phyloP scores from a whole-genome alignment of 768 basidiomycete genomes.

The Tricholoma furcatifolium region DNA sequence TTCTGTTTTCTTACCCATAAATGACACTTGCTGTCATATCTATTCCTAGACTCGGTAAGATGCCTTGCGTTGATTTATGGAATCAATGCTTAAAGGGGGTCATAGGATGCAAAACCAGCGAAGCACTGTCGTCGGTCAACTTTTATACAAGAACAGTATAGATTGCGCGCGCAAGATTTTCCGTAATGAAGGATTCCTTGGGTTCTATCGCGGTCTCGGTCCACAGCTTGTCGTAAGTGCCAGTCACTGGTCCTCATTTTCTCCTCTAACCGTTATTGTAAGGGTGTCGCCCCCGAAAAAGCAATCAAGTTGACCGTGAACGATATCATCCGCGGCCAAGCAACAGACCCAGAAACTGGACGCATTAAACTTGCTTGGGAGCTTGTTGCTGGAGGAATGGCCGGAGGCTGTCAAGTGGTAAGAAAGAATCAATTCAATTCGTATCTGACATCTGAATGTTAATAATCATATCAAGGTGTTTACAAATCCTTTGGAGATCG shows the following conservation, averaged over 20 bases:
- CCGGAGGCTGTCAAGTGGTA: conserved; percentile 98
- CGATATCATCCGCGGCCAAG: conserved; percentile 79
- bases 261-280: conserved; percentile 5
- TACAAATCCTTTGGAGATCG: conserved; percentile 96
- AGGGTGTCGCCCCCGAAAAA: conserved; percentile 97
- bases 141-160: conserved; percentile 93
- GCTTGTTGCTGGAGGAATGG: conserved; percentile 84
- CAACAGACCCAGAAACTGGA: conserved; percentile 94
- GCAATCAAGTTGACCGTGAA: conserved; percentile 98
- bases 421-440: conserved; percentile 23
- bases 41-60: conserved; percentile 56
- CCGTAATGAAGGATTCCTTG: conserved; percentile 87
- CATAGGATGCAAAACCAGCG: conserved; percentile 96
- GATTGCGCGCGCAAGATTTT: conserved; percentile 95
- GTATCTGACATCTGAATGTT: conserved; percentile 2
- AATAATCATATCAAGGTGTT: conserved; percentile 61
- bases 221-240: conserved; percentile 83
- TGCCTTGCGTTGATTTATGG: neutral
- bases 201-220: conserved; percentile 96
- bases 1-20: neutral
- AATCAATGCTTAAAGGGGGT: neutral
- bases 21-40: neutral
- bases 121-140: conserved; percentile 92
- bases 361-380: conserved; percentile 93
- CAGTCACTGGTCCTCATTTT: neutral